Evolutionary conservation across 345 rosid genomes (phyloP).

Genomic region (Trapa incisa): DNA sequence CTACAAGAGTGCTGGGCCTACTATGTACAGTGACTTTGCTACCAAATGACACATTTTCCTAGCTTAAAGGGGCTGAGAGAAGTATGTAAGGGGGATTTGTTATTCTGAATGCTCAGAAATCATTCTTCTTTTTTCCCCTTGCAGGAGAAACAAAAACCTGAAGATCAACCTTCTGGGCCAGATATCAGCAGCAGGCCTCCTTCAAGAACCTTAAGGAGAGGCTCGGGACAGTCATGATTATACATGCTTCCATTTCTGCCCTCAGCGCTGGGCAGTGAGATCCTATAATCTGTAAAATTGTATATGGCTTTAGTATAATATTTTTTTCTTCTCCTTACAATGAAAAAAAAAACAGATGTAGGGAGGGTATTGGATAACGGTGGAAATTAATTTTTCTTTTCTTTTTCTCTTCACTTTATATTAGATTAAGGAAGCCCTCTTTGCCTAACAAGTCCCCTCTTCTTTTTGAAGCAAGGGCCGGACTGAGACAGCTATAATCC

Average conservation of each 20-base stretch:
- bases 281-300: constrained; percentile 45
- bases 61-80: too few relatives aligned
- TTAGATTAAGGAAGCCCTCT: not conserved
- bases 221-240: constrained; percentile 45
- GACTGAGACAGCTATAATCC: not conserved
- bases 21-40: too few relatives aligned
- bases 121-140: not conserved
- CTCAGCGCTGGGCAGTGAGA: constrained; percentile 11
- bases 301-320: constrained; percentile 28
- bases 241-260: constrained; percentile 14
- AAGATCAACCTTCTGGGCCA: constrained; percentile 31
- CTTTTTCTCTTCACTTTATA: too few relatives aligned
- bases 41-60: too few relatives aligned
- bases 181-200: constrained; percentile 36
- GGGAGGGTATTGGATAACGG: too few relatives aligned
- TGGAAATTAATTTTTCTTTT: too few relatives aligned
- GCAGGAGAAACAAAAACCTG: constrained; percentile 58
- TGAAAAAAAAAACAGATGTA: too few relatives aligned
- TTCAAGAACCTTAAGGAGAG: constrained; percentile 59
- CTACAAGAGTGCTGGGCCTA: too few relatives aligned
- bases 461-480: constrained; percentile 7
- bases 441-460: not conserved
- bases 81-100: not conserved
- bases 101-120: not conserved
- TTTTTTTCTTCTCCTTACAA: not conserved